Base-by-base conservation (phyloP, 225 moss, liverwort and hornwort species). In the Takakia lepidozioides region DNA sequence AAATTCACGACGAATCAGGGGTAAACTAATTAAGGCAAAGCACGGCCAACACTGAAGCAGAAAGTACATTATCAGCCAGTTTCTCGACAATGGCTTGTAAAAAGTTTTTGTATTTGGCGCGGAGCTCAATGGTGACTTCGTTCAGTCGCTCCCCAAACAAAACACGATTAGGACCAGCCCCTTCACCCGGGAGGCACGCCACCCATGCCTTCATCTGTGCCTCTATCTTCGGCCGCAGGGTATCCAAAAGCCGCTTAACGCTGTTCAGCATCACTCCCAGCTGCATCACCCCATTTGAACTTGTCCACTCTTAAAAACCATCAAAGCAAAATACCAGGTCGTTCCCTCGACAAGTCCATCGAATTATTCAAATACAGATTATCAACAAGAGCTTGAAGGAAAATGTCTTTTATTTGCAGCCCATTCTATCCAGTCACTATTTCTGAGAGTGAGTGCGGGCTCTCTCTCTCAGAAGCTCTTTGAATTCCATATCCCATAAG, bases 121-220 rank as follows among this genome's bases (percentile, higher is more conserved):
- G 76, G 30, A 86, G 79, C 68, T 95, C 95, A 57, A 95, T 84
- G 24, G 95, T 95, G 45, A 95, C 95, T 64, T 95, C 95, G 25
- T 95, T 90, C 21, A 95, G 63, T 19, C 82, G 81, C 64, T 95
- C 95, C 55, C 95, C 95, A 59, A 87, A 95, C 15, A 74, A 68
- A 28, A 66, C 58, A 40, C 82, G 84, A 25, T 82, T 80, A 41
- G 50, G 39, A 15, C 78, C 78, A 29, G 68, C 79, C 29, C 81
- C 81, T 34, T 80, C 80, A 19, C 69, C 67, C 18, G 95, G 95
- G 44, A 95, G 74, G 55, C 89, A 95, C 26, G 89, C 84, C 43
- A 90, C 86, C 95, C 95, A 95, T 3, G 82, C 76, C 68, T 84
- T 95, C 95, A 95, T 95, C 52, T 95, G 95, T 15, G 76, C 51